These are phyloP conservation scores for Castanea sativa DNA, from an alignment of 306 rosid genomes.

Conservation along the genomic window DNA sequence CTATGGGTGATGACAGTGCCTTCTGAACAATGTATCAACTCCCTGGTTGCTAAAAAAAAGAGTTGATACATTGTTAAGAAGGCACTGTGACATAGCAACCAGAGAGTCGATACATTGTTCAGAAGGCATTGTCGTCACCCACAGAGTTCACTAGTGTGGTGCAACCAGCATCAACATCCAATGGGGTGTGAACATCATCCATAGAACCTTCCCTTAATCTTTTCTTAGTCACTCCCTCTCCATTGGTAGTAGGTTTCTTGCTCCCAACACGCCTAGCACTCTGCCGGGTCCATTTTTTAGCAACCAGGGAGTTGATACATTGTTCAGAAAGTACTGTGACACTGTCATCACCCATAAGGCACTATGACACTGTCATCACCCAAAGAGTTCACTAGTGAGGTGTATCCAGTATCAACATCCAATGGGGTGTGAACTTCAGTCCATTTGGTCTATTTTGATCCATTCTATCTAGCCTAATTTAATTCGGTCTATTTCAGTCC, in stretches of 20 bases:
- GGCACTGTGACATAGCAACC: constrained; percentile 5
- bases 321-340: constrained; percentile 34
- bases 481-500: too few species aligned
- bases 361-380: constrained; percentile 59
- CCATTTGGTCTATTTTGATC: too few species aligned
- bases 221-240: constrained; percentile 15
- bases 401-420: constrained; percentile 55
- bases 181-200: constrained; percentile 31
- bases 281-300: too few species aligned
- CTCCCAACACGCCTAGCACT: too few species aligned
- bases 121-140: constrained; percentile 11
- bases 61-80: too few species aligned
- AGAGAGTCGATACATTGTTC: constrained; percentile 8
- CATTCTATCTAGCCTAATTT: too few species aligned
- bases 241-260: constrained; percentile 2
- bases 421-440: constrained; percentile 28
- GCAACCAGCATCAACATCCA: constrained; percentile 24
- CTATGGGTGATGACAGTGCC: constrained; percentile 15
- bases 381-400: constrained; percentile 28
- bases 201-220: constrained; percentile 14
- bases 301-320: too few species aligned
- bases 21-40: constrained; percentile 8
- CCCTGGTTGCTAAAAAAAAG: constrained; percentile 11
- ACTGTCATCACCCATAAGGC: constrained; percentile 55
- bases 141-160: constrained; percentile 23